A percentile compares a stretch with the other conserved stretches of the same genome.
phyloP scores from a whole-genome alignment of 2,329 filamentous ascomycete species.

The Didymosphaeria variabile region DNA sequence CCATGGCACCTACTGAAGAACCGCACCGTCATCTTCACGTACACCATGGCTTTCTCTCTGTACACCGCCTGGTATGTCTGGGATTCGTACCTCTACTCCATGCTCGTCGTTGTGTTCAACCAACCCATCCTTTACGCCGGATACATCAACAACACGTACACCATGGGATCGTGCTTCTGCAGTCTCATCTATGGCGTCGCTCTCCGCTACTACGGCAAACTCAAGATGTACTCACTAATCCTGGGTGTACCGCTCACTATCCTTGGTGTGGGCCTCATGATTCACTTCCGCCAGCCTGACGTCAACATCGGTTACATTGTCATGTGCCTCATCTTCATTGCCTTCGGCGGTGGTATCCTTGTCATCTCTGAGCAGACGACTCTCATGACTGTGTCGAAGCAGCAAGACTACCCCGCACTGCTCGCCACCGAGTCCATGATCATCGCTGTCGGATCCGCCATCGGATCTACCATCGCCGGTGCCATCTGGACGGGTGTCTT shows the following conservation, averaged over 20 bases:
- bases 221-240: conserved; percentile 42
- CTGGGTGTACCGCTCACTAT: conserved; percentile 43
- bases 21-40: conserved; percentile 64
- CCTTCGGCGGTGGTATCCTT: conserved; percentile 44
- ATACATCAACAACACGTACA: conserved; percentile 54
- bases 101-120: conserved; percentile 51
- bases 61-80: conserved; percentile 50
- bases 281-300: conserved; percentile 49
- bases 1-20: conserved; percentile 59
- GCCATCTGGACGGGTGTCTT: conserved; percentile 73
- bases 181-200: conserved; percentile 39
- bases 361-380: conserved; percentile 47
- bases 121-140: conserved; percentile 44
- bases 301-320: conserved; percentile 45
- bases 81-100: conserved; percentile 54
- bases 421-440: conserved; percentile 65
- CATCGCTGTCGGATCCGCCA: conserved; percentile 62
- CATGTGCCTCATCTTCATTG: conserved; percentile 49
- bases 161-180: conserved; percentile 47
- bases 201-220: conserved; percentile 41
- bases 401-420: conserved; percentile 44
- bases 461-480: conserved; percentile 63
- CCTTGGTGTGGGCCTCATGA: conserved; percentile 49
- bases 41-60: conserved; percentile 55
- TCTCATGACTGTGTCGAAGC: conserved; percentile 44